These are phyloP conservation scores for grape (Vitis vinifera) DNA, from an alignment of 164 flowering plant genomes.

Conservation along the genomic window DNA sequence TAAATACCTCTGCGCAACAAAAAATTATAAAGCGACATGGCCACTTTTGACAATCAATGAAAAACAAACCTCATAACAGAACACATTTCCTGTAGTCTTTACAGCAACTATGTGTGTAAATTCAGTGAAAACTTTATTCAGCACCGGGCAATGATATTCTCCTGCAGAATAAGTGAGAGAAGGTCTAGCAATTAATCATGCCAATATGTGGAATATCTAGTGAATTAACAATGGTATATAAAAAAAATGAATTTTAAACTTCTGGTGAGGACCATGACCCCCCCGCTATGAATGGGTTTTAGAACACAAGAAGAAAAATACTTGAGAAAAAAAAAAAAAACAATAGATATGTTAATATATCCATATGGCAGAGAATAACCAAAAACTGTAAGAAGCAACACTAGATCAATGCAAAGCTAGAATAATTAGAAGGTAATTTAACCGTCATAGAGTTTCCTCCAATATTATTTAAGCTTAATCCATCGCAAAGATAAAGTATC, in stretches of 20 bases:
- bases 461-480: no score
- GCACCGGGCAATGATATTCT: constrained; percentile 91
- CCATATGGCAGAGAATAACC: no score
- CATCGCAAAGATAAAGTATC: no score
- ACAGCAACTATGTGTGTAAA: constrained; percentile 96
- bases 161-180: constrained; percentile 43
- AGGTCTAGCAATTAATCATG: neutral
- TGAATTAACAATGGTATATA: neutral
- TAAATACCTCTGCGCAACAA: neutral
- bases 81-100: constrained; percentile 94
- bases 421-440: no score
- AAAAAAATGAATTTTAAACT: neutral
- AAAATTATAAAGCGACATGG: no score
- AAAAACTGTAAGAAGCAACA: no score
- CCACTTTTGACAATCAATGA: constrained; percentile 2
- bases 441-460: no score
- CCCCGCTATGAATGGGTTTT: neutral
- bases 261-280: no score
- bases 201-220: neutral
- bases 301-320: neutral
- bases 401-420: no score
- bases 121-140: constrained; percentile 95
- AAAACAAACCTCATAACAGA: constrained; percentile 81
- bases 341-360: no score
- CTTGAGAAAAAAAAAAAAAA: neutral